Evolutionary conservation across 495 filamentous ascomycete species (phyloP), one percentile per base, ranked within the genome.

Genomic region (Pyrenula massariospora): DNA sequence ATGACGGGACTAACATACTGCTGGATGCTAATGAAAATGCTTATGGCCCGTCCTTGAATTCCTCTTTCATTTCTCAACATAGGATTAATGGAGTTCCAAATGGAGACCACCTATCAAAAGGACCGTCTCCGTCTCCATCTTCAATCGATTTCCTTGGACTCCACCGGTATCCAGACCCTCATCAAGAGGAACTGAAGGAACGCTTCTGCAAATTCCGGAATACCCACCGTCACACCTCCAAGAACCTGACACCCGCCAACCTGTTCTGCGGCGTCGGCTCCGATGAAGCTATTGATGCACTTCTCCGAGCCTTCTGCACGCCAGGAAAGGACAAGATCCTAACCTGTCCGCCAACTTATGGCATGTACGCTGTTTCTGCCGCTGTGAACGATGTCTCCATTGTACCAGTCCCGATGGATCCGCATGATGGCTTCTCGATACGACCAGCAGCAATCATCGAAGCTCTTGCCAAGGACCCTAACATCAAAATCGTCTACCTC

Each of bases 1-100:
- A 98, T 66, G 87, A 98, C 65, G 94, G 93, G 60, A 95, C 85
- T 51, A 97, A 97, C 67, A 85, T 97, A 56, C 83, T 98, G 24
- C 87, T 98, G 57, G 93, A 98, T 65, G 93, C 94, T 57, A 98
- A 98, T 62, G 93, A 98, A 70, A 98, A 97, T 66, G 91, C 93
- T 54, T 96, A 85, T 70, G 93, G 94, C 1, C 91, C 93, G 1
- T 80, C 83, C 12, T 70, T 91, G 47, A 71, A 70, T 10, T 22
- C 42, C 2, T 70, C 68, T 20, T 65, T 69, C 20, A 67, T 66
- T 47, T 61, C 63, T 21, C 63, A 73, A 53, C 8, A 5, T 8
- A 8, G 31, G 5, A 5, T 42, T 8, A 42, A 42, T 42, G 24
- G 50, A 53, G 20, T 54, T 54, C 12, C 36, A 19, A 21, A 48